Evolutionary conservation across 257 asterid species (phyloP), one percentile per base, ranked within the genome.

Genomic region (Agastache rugosa): DNA sequence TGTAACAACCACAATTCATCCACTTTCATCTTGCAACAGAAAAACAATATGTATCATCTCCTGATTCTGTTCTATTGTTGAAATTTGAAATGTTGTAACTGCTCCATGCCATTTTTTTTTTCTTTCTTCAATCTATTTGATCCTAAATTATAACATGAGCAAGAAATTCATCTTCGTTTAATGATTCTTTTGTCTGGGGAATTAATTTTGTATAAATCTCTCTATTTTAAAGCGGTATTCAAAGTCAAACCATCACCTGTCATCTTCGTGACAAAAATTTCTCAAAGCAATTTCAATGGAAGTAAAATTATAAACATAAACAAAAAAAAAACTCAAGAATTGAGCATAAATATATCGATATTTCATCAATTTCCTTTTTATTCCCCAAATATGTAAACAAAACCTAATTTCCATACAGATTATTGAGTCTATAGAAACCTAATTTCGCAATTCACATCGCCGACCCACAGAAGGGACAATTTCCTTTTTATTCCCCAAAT

Each of bases 391-490:
- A 31, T 0, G 45, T 7, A 27, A 31, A 25, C 11, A 58, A 12
- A 27, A 27, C 63, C 15, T 16, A 11, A 37, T 15, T 11, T 59
- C 11, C n/a, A 3, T 35, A 63, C 69, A 39, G 42, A 20, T 42
- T 23, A 42, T 22, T 12, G 17, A 23, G 23, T 22, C 11, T 0
- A 44, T 7, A 22, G 3, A 66, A 22, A 20, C 56, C 58, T 44
- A 25, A 44, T 44, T 44, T 44, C 2, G 4, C 12, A 48, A 72
- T 48, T 73, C 71, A 88, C 51, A 85, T 80, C 5, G 88, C 75
- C 11, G 87, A 82, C 1, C 93, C 97, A 74, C 95, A 91, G 68
- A 82, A 91, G 35, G 97, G 97, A 74, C 97, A 91, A 63, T 37
- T 63, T 63, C 34, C 19, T 2, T n/a, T 62, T 31, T 35, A 31